Evolutionary conservation across 2,329 filamentous ascomycete genomes (phyloP).

Genomic region (Fusarium tupiense): DNA sequence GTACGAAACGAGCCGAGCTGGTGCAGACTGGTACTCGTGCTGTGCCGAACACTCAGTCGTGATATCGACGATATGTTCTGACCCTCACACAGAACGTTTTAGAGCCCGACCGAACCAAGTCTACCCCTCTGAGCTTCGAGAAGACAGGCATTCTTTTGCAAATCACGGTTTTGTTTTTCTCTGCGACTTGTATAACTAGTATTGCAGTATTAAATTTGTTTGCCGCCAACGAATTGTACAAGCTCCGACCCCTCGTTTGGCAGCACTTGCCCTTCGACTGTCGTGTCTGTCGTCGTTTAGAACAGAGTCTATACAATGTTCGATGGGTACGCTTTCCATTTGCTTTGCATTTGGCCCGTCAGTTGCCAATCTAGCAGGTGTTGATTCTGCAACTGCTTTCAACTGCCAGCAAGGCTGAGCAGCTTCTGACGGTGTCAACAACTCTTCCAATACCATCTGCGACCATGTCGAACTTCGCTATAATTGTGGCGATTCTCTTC

Average conservation of each 20-base stretch:
- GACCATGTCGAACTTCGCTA: conserved; percentile 19
- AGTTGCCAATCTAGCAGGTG: background rate
- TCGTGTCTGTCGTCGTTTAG: conserved; percentile 36
- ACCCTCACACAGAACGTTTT: conserved; percentile 41
- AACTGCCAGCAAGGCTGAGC: conserved; percentile 4
- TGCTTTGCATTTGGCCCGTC: background rate
- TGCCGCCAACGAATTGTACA: conserved; percentile 17
- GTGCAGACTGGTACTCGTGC: conserved; percentile 4
- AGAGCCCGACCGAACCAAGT: conserved; percentile 43
- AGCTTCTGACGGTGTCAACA: background rate
- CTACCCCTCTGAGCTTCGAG: conserved; percentile 25
- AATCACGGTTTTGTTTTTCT: conserved; percentile 20
- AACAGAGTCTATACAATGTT: conserved; percentile 47
- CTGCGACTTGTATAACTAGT: conserved; percentile 15
- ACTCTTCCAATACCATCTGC: conserved; percentile 2
- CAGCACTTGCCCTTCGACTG: conserved; percentile 20
- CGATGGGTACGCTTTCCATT: conserved; percentile 54
- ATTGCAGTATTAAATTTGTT: conserved; percentile 15
- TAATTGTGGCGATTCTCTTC: conserved; percentile 25
- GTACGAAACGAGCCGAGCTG: conserved; percentile 6
- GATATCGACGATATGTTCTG: conserved; percentile 36
- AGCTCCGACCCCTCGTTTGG: conserved; percentile 18
- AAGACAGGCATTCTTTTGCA: conserved; percentile 6
- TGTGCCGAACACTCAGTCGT: conserved; percentile 33
- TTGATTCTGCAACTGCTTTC: background rate